phyloP scores from a whole-genome alignment of 2,329 filamentous ascomycete genomes.

The Cladosporium sp. region DNA sequence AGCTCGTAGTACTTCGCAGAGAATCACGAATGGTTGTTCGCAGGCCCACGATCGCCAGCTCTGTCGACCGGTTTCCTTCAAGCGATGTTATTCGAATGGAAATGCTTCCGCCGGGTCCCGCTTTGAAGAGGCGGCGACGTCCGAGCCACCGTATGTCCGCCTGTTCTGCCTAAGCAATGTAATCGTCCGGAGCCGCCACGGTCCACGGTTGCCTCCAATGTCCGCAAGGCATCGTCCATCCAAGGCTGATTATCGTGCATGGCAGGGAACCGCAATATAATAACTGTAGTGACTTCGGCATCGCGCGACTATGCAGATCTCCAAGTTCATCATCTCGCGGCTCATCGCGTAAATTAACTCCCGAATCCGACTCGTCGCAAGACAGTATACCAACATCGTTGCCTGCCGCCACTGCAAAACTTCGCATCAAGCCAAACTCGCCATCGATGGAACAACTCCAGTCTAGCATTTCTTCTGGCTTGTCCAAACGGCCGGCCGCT shows the following conservation, averaged over 20 bases:
- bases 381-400: not conserved
- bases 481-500: conserved; percentile 2
- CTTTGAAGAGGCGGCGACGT: not conserved
- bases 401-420: not conserved
- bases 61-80: not conserved
- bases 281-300: not conserved
- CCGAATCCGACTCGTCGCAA: conserved; percentile 5
- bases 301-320: conserved; percentile 1
- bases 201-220: conserved; percentile 4
- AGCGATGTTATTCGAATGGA: not conserved
- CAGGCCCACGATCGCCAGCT: not conserved
- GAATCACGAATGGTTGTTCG: not conserved
- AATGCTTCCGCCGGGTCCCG: conserved; percentile 5
- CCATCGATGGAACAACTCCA: not conserved
- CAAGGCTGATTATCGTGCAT: conserved; percentile 3
- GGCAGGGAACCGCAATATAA: conserved; percentile 6
- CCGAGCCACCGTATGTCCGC: not conserved
- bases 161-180: not conserved
- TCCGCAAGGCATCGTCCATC: not conserved
- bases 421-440: conserved; percentile 7
- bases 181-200: not conserved
- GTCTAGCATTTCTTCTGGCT: not conserved
- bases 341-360: conserved; percentile 8
- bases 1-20: not conserved
- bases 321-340: conserved; percentile 5